Evolutionary conservation across 2,329 filamentous ascomycete species (phyloP).

Genomic region (Pleoardoris graminearum): DNA sequence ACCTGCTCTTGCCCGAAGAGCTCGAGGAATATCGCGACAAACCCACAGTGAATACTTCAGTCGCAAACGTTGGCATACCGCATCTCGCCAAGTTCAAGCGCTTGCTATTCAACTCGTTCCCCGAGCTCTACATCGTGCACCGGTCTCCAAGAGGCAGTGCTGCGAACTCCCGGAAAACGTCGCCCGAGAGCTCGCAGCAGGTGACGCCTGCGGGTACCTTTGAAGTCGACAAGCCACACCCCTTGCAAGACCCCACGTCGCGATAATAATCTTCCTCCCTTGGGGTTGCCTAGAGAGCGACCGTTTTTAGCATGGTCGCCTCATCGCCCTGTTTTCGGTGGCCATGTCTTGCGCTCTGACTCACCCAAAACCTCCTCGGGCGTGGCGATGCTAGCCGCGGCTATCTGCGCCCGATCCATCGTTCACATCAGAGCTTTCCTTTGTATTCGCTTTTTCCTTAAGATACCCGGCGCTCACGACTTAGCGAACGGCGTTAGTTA

Average conservation of each 20-base stretch:
- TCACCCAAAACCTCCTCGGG: neutral
- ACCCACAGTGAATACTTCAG: constrained; percentile 51
- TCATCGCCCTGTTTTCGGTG: neutral
- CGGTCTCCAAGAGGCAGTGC: constrained; percentile 42
- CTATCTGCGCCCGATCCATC: neutral
- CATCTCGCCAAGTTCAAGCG: constrained; percentile 51
- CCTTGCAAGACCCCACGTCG: constrained; percentile 21
- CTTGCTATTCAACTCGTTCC: constrained; percentile 50
- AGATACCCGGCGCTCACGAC: constrained; percentile 10
- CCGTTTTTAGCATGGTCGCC: neutral
- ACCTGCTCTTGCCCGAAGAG: constrained; percentile 45
- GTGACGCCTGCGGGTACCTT: constrained; percentile 41
- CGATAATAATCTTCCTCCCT: constrained; percentile 12
- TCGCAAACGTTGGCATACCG: constrained; percentile 54
- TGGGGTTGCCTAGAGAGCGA: constrained; percentile 4
- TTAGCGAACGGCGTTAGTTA: constrained; percentile 15
- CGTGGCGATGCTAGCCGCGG: neutral
- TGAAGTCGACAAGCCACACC: constrained; percentile 32
- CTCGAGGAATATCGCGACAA: constrained; percentile 46
- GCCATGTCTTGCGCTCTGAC: constrained; percentile 4
- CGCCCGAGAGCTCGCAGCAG: constrained; percentile 44
- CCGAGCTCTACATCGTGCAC: constrained; percentile 55
- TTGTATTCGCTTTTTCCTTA: constrained; percentile 7
- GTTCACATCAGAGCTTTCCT: neutral
- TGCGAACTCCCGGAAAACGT: constrained; percentile 43